Base-by-base conservation (phyloP, 352 stramenopile species). In the Globisporangium irregulare region DNA sequence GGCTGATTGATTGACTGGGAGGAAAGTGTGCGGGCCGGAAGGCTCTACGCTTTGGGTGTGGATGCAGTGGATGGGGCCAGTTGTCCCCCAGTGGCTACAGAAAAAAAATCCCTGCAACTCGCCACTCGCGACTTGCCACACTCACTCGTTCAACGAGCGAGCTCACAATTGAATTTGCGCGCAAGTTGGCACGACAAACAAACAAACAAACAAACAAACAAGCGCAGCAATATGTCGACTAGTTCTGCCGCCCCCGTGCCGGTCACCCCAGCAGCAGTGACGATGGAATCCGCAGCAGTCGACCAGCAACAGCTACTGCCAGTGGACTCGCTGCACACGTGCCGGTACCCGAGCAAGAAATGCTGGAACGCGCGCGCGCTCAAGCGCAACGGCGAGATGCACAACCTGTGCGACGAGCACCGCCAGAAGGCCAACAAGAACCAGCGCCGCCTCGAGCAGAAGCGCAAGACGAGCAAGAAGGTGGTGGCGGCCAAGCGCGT, bases 331-430 rank as follows among this genome's bases (percentile, higher is more conserved):
- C 41, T 50, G 41, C 41, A 72, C 15, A 68, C 77, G 9, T 87
- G 79, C 64, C 67, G 77, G 3, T 87, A 87, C 62, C 74, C 74
- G 36, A 87, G 73, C 69, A 84, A 80, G 60, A 81, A 82, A 46
- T 87, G 79, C 71, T 74, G 67, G 34, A 81, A 85, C 66, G n/a
- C 58, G 14, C 79, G 79, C 36, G 77, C 76, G 22, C 62, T 71
- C 32, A 87, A 87, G 53, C 76, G 76, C 59, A 81, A 85, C 53
- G 79, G 79, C 41, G 41, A 50, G 41, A 50, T 85, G 46, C 79
- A 87, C 69, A 80, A 74, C 10, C 73, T 87, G 64, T 87, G 79
- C 66, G 78, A 87, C 59, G 71, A 77, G 61, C 79, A 87, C 64
- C 77, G 79, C 32, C 72, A 76, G 59, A 79, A 79, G 36, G 79